Evolutionary conservation across 2,329 filamentous ascomycete genomes (phyloP).

Genomic region (Ophiostoma australiae): DNA sequence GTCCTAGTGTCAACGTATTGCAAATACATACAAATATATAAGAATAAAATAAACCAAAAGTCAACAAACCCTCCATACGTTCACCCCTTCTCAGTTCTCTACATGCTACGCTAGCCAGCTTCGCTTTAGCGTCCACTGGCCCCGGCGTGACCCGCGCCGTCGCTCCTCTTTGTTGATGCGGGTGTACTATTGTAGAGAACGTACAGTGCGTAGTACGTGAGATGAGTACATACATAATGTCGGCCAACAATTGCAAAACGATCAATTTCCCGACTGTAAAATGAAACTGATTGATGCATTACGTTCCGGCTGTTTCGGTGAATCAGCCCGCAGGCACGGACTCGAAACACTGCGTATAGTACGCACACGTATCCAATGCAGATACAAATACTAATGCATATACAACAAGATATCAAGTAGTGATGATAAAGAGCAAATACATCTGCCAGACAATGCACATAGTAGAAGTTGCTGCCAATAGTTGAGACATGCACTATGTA

Average conservation of each 20-base stretch:
- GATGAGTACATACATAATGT: not conserved
- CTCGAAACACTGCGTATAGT: conserved; percentile 2
- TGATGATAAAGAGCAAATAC: too few relatives aligned
- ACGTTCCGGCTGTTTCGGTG: not conserved
- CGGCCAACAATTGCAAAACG: not conserved
- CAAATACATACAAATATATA: not conserved
- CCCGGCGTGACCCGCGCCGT: conserved; percentile 5
- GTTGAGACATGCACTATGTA: not conserved
- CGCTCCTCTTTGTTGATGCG: not conserved
- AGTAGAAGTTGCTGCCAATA: too few relatives aligned
- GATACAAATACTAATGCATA: not conserved
- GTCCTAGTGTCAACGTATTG: not conserved
- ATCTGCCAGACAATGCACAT: too few relatives aligned
- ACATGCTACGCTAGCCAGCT: not conserved
- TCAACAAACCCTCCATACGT: not conserved
- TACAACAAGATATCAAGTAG: too few relatives aligned
- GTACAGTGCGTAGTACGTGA: not conserved
- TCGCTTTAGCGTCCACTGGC: conserved; percentile 10
- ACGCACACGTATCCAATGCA: not conserved
- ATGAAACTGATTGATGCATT: not conserved
- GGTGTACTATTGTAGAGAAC: not conserved
- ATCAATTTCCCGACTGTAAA: not conserved
- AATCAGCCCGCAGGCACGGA: not conserved
- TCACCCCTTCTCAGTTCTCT: conserved; percentile 6
- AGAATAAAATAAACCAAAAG: not conserved